These are phyloP conservation scores for Rhodamnia argentea DNA, from an alignment of 345 rosid genomes.

Conservation along the genomic window DNA sequence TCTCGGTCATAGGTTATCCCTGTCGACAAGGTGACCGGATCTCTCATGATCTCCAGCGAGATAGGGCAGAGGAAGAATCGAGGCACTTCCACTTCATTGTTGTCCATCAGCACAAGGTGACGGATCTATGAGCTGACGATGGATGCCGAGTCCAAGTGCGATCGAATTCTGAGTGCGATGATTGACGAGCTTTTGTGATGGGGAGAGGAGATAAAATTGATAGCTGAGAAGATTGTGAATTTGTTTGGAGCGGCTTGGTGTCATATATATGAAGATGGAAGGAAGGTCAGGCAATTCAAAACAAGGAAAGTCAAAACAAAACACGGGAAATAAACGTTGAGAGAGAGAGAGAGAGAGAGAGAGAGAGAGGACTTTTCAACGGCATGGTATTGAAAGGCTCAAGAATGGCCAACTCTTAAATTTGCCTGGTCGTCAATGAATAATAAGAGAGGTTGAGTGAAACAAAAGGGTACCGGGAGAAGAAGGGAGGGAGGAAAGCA, in stretches of 20 bases:
- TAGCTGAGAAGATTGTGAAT: background rate
- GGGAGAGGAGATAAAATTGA: background rate
- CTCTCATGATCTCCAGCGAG: slow-evolving; percentile 10
- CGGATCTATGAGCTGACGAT: background rate
- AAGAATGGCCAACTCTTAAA: background rate
- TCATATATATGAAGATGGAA: background rate
- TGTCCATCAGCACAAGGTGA: background rate
- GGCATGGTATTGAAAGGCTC: slow-evolving; percentile 2
- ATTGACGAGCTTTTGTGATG: background rate
- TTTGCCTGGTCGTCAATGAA: background rate
- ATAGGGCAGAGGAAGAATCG: slow-evolving; percentile 6
- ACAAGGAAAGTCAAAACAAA: background rate
- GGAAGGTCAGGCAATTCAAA: background rate
- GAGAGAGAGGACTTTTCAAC: background rate
- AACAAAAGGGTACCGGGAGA: background rate
- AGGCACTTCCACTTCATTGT: slow-evolving; percentile 7
- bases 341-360: background rate
- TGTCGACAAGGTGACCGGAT: slow-evolving; percentile 11
- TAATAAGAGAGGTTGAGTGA: background rate
- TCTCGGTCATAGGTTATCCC: slow-evolving; percentile 18
- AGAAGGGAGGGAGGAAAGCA: background rate
- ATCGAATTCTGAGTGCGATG: background rate
- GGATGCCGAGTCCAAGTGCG: background rate
- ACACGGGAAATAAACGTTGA: background rate
- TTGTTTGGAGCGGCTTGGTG: background rate